Percentiles rank a stretch among this genome's conserved stretches.
These are phyloP conservation scores for Neurospora africana DNA, from an alignment of 495 filamentous ascomycete species.

Conservation along the genomic window DNA sequence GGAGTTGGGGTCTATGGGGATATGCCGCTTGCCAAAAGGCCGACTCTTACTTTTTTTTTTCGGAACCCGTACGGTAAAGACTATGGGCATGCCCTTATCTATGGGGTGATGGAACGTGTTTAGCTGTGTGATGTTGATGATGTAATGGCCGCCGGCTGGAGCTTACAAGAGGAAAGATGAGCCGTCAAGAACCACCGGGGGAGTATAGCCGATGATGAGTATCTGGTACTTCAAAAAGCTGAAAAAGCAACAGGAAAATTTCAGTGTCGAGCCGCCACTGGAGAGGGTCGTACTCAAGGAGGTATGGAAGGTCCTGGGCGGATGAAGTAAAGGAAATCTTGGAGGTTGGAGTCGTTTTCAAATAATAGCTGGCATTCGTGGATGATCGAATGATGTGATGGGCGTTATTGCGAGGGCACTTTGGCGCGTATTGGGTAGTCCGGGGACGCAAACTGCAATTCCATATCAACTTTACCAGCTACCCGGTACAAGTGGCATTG, in stretches of 20 bases:
- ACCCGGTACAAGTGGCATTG: background rate
- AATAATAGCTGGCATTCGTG: background rate
- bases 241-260: background rate
- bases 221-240: background rate
- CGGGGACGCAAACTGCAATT: background rate
- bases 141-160: background rate
- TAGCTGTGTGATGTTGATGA: background rate
- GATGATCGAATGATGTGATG: background rate
- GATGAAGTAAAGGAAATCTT: background rate
- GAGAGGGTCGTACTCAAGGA: background rate
- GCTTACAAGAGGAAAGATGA: background rate
- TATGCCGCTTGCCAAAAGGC: background rate
- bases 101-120: background rate
- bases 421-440: background rate
- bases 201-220: background rate
- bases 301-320: background rate
- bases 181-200: background rate
- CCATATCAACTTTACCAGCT: background rate
- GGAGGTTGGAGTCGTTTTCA: background rate
- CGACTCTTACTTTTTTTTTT: background rate
- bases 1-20: background rate
- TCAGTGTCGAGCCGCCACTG: background rate
- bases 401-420: background rate
- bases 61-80: background rate
- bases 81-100: background rate